Conservation (phyloP, 2,329 filamentous ascomycete species). For the Herpotrichia juniperi region DNA sequence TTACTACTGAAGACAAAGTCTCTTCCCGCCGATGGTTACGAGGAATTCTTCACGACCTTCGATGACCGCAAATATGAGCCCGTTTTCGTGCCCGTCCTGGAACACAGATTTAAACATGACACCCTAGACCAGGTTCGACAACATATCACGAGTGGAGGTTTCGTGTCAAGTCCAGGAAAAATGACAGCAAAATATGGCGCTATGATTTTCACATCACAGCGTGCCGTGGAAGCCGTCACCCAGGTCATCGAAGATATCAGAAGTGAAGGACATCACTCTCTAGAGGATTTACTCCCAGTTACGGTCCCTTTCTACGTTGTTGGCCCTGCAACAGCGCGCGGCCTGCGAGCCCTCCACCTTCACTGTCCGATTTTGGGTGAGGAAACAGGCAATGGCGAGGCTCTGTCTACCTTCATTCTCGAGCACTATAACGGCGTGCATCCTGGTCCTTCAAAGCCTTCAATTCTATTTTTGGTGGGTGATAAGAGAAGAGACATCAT, state of each 20-base stretch:
- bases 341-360: conserved; percentile 63
- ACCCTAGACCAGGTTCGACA: conserved; percentile 61
- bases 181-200: conserved; percentile 66
- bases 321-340: conserved; percentile 79
- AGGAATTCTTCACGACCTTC: conserved; percentile 66
- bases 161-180: conserved; percentile 29
- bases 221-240: conserved; percentile 79
- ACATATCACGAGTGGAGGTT: conserved; percentile 56
- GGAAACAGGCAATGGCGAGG: conserved; percentile 84
- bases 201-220: conserved; percentile 84
- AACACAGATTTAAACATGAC: conserved; percentile 69
- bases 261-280: conserved; percentile 31
- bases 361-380: conserved; percentile 72
- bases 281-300: conserved; percentile 48
- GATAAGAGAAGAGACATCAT: conserved; percentile 91
- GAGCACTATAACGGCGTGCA: conserved; percentile 68
- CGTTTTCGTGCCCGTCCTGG: conserved; percentile 76
- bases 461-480: conserved; percentile 85
- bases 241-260: conserved; percentile 64
- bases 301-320: conserved; percentile 76
- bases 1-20: conserved; percentile 82
- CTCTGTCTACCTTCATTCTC: conserved; percentile 78
- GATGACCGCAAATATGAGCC: conserved; percentile 62
- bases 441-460: conserved; percentile 54
- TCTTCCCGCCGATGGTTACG: conserved; percentile 72